A percentile compares a stretch with the other conserved stretches of the same genome.
phyloP scores from a whole-genome alignment of 2,329 filamentous ascomycete species.

The Alternaria viburni region DNA sequence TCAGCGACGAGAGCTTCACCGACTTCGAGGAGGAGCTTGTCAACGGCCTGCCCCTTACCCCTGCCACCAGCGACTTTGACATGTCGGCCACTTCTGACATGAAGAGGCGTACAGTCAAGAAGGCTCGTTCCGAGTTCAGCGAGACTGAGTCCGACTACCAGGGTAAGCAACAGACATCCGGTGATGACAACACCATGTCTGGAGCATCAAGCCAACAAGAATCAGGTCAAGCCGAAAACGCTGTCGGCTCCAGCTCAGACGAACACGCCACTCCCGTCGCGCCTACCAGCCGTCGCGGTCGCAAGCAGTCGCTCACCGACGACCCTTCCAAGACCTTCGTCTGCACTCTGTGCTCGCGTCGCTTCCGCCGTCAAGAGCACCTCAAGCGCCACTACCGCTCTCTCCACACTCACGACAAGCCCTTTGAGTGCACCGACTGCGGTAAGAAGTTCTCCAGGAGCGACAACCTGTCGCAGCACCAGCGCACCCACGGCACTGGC shows the following conservation, averaged over 20 bases:
- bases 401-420: slow-evolving; percentile 98
- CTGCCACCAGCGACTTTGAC: slow-evolving; percentile 60
- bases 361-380: slow-evolving; percentile 97
- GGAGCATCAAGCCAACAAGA: slow-evolving; percentile 47
- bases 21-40: slow-evolving; percentile 74
- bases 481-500: slow-evolving; percentile 88
- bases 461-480: slow-evolving; percentile 96
- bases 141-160: slow-evolving; percentile 47
- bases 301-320: slow-evolving; percentile 97
- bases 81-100: slow-evolving; percentile 29
- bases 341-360: slow-evolving; percentile 93
- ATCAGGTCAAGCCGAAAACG: slow-evolving; percentile 52
- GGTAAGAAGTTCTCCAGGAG: slow-evolving; percentile 99
- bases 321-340: slow-evolving; percentile 98
- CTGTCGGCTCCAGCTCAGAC: slow-evolving; percentile 54
- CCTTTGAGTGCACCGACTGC: slow-evolving; percentile 95
- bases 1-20: slow-evolving; percentile 77
- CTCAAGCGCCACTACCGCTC: slow-evolving; percentile 98
- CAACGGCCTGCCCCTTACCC: slow-evolving; percentile 66
- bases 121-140: slow-evolving; percentile 36
- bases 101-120: slow-evolving; percentile 40
- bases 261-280: slow-evolving; percentile 42
- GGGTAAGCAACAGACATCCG: slow-evolving; percentile 42
- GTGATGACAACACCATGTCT: slow-evolving; percentile 43
- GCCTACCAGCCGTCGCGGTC: slow-evolving; percentile 82